Evolutionary conservation across 208 protist genomes (phyloP).

Genomic region (Leishmania turanica): DNA sequence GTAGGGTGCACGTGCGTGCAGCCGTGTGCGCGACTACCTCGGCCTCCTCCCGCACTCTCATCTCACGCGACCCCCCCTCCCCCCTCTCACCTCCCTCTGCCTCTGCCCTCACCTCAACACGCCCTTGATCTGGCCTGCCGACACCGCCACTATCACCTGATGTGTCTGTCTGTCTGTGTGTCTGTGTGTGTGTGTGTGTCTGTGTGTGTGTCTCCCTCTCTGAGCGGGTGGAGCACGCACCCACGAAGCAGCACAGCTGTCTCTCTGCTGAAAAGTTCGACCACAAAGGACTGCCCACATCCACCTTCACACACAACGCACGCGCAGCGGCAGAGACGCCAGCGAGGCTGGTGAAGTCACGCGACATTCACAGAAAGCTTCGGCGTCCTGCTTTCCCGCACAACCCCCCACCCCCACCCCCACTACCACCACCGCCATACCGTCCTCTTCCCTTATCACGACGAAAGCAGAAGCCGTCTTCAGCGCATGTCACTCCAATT

Average conservation of each 20-base stretch:
- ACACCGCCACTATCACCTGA: not conserved
- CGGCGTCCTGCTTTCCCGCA: not conserved
- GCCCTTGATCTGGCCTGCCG: not conserved
- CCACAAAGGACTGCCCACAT: no score
- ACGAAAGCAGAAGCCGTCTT: not conserved
- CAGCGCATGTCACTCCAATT: constrained; percentile 48
- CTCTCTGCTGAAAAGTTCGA: not conserved
- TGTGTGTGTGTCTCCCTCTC: not conserved
- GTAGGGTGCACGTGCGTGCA: not conserved
- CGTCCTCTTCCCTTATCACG: not conserved
- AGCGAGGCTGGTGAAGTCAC: not conserved
- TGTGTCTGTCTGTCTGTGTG: not conserved
- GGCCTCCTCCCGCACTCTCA: not conserved
- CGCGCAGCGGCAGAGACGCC: not conserved
- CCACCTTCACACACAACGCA: not conserved
- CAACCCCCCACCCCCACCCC: not conserved
- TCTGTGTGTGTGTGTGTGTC: not conserved
- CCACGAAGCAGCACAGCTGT: not conserved
- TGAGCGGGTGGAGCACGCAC: not conserved
- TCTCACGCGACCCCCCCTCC: not conserved
- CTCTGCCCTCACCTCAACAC: not conserved
- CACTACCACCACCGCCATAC: not conserved
- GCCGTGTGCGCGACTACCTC: not conserved
- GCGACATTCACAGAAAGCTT: not conserved
- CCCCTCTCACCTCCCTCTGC: not conserved